Conservation (phyloP, 164 flowering plant genomes). For the Vitis amurensis region DNA sequence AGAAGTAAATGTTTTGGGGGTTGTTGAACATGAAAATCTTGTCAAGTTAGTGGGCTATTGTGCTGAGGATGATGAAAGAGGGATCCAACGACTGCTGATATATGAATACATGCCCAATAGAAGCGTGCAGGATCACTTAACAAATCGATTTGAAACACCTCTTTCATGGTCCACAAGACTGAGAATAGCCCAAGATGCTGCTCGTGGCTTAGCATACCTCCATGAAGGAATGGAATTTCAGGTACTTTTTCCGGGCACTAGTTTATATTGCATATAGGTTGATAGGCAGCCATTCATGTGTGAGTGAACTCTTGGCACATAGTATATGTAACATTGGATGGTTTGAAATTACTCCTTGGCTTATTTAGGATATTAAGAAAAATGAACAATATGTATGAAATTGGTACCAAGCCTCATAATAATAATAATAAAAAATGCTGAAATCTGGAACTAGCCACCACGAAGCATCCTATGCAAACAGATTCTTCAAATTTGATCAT, state of each 20-base stretch:
- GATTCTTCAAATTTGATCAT: too few species aligned
- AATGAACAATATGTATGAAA: too few species aligned
- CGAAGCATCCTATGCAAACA: too few species aligned
- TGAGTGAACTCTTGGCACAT: too few species aligned
- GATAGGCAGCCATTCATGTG: too few species aligned
- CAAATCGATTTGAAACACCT: slow-evolving; percentile 22
- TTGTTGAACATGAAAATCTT: slow-evolving; percentile 59
- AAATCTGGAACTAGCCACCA: too few species aligned
- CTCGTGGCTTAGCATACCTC: slow-evolving; percentile 55
- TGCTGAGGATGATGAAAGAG: slow-evolving; percentile 64
- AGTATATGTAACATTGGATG: too few species aligned
- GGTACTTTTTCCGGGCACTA: slow-evolving; percentile 19
- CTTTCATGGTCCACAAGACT: slow-evolving; percentile 51
- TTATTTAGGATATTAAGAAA: too few species aligned
- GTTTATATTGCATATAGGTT: not conserved
- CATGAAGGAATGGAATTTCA: slow-evolving; percentile 68
- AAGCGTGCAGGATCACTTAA: slow-evolving; percentile 52
- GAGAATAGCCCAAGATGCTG: slow-evolving; percentile 54
- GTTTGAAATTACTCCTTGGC: too few species aligned
- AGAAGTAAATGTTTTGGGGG: slow-evolving; percentile 53
- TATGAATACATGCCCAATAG: slow-evolving; percentile 56
- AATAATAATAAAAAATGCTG: too few species aligned
- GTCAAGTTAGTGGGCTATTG: slow-evolving; percentile 56
- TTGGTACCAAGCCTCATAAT: too few species aligned
- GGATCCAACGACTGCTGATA: slow-evolving; percentile 57